A percentile compares a stretch with the other conserved stretches of the same genome.
Conservation (phyloP, 106 monocot genomes). For the Phalaenopsis equestris region DNA sequence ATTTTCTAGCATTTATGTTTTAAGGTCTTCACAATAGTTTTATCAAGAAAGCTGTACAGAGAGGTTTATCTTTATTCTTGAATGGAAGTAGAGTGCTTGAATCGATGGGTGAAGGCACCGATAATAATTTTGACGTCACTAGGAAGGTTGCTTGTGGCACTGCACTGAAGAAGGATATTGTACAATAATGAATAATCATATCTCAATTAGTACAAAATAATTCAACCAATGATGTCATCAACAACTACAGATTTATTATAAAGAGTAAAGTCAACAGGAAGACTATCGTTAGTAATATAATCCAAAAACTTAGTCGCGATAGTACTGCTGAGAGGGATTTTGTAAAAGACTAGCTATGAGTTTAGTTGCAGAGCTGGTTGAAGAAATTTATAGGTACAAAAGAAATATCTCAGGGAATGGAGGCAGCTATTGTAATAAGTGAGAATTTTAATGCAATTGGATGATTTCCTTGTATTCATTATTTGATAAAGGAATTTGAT, state of each 20-base stretch:
- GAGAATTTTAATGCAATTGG: neutral
- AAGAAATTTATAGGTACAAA: neutral
- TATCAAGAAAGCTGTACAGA: too few species aligned
- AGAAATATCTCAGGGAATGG: neutral
- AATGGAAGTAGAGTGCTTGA: too few species aligned
- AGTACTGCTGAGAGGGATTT: neutral
- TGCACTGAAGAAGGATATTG: neutral
- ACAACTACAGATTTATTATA: neutral
- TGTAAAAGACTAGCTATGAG: neutral
- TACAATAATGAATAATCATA: neutral
- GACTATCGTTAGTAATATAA: neutral
- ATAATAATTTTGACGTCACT: neutral
- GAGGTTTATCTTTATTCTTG: too few species aligned
- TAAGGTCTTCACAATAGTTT: too few species aligned
- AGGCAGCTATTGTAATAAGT: neutral
- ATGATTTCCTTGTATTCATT: too few species aligned
- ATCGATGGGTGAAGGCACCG: neutral
- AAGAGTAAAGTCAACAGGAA: neutral
- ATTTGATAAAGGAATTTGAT: too few species aligned
- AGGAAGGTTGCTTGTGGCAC: neutral
- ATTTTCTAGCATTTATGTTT: too few species aligned
- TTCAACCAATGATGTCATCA: neutral
- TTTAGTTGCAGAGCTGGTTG: neutral
- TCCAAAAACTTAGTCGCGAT: neutral
- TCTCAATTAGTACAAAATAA: neutral